These are phyloP conservation scores for Pseudogymnoascus sp. DNA, from an alignment of 2,329 filamentous ascomycete genomes.

Conservation along the genomic window DNA sequence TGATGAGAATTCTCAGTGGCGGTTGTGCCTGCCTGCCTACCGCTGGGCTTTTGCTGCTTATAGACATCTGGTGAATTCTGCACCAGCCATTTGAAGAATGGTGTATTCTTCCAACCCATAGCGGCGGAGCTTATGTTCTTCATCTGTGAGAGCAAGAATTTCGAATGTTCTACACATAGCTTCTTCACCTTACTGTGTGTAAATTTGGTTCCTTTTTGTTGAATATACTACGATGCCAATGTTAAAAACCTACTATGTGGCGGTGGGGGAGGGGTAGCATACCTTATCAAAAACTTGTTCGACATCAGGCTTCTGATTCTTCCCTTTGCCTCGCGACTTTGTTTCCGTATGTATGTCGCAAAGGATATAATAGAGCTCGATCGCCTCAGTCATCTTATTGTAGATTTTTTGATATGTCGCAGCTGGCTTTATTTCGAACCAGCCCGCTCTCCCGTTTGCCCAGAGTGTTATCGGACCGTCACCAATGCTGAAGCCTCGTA, in stretches of 20 bases:
- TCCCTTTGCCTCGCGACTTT: conserved; percentile 30
- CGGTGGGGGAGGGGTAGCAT: conserved; percentile 26
- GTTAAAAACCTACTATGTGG: conserved; percentile 31
- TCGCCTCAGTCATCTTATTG: conserved; percentile 54
- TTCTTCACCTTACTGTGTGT: conserved; percentile 43
- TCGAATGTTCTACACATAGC: conserved; percentile 41
- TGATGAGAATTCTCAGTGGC: background rate
- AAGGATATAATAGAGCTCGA: conserved; percentile 57
- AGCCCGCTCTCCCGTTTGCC: conserved; percentile 58
- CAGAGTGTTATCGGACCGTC: conserved; percentile 54
- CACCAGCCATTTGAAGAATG: conserved; percentile 44
- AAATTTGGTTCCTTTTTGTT: conserved; percentile 45
- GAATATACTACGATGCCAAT: conserved; percentile 37
- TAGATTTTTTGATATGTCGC: conserved; percentile 49
- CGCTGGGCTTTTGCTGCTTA: background rate
- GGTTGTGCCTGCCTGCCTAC: background rate
- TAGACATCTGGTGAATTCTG: conserved; percentile 9
- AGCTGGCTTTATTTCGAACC: conserved; percentile 61
- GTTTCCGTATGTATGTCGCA: conserved; percentile 47
- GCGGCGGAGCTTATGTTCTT: conserved; percentile 25
- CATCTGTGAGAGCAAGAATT: conserved; percentile 48
- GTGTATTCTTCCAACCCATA: conserved; percentile 39
- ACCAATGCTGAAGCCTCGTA: conserved; percentile 46
- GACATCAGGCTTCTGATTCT: conserved; percentile 17
- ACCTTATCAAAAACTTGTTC: conserved; percentile 20